phyloP scores from a whole-genome alignment of 2,329 filamentous ascomycete genomes.

The Phyllachora maydis region DNA sequence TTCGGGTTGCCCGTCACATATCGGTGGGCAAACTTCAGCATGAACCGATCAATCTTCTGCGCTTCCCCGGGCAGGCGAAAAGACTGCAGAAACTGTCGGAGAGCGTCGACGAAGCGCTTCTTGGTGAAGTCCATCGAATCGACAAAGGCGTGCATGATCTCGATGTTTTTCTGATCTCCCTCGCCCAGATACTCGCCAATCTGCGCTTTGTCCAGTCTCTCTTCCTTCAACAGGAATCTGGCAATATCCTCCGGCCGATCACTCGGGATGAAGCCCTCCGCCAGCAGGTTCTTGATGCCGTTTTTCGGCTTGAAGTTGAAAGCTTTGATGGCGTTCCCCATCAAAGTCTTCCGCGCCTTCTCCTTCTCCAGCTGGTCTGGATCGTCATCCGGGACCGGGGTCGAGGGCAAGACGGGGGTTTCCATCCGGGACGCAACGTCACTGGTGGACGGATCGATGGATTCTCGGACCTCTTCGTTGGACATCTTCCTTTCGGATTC shows the following conservation, averaged over 20 bases:
- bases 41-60: constrained; percentile 98
- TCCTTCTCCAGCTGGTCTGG: constrained; percentile 86
- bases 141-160: constrained; percentile 96
- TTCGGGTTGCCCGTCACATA: constrained; percentile 92
- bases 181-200: constrained; percentile 92
- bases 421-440: constrained; percentile 41
- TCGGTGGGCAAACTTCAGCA: constrained; percentile 95
- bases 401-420: constrained; percentile 38
- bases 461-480: constrained; percentile 38
- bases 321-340: constrained; percentile 70
- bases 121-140: constrained; percentile 87
- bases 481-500: constrained; percentile 32
- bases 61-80: constrained; percentile 92
- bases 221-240: constrained; percentile 59
- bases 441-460: constrained; percentile 49
- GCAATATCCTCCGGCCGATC: constrained; percentile 68
- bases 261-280: constrained; percentile 72
- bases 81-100: constrained; percentile 80
- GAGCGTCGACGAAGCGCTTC: constrained; percentile 77
- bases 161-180: constrained; percentile 80
- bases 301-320: constrained; percentile 98
- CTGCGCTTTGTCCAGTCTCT: constrained; percentile 74
- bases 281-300: constrained; percentile 65
- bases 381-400: constrained; percentile 64
- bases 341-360: constrained; percentile 80